A percentile compares a stretch with the other conserved stretches of the same genome.
Conservation (phyloP, 129 eudicot genomes). For the Glebionis coronaria region DNA sequence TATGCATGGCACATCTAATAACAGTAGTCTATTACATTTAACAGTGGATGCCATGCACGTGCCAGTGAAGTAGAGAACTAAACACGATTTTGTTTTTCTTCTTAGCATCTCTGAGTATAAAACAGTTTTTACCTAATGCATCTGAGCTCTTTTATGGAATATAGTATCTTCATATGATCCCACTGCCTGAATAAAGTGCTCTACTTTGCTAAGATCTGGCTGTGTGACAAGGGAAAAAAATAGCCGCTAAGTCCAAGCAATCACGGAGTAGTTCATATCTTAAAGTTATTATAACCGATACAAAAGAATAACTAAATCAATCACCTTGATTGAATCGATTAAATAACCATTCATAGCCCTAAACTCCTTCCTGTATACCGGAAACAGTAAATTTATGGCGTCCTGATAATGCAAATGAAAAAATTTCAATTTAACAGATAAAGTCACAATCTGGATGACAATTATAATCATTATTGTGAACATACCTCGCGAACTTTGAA, state of each 20-base stretch:
- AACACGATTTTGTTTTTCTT: slow-evolving; percentile 84
- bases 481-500: slow-evolving; percentile 94
- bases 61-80: slow-evolving; percentile 64
- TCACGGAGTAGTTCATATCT: not conserved
- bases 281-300: too few relatives aligned
- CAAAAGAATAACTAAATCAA: too few relatives aligned
- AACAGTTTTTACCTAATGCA: too few relatives aligned
- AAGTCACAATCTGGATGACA: not conserved
- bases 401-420: slow-evolving; percentile 46
- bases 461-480: not conserved
- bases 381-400: slow-evolving; percentile 84
- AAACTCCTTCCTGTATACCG: slow-evolving; percentile 87
- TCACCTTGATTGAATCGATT: slow-evolving; percentile 88
- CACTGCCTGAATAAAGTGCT: too few relatives aligned
- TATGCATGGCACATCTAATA: not conserved
- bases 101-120: slow-evolving; percentile 72
- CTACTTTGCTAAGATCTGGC: too few relatives aligned
- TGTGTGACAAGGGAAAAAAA: slow-evolving; percentile 23
- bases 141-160: too few relatives aligned
- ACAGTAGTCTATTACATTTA: slow-evolving; percentile 42
- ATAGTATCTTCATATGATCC: too few relatives aligned
- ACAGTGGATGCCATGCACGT: slow-evolving; percentile 67
- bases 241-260: slow-evolving; percentile 11
- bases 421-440: slow-evolving; percentile 1
- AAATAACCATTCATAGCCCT: slow-evolving; percentile 72